Base-by-base conservation (phyloP, 371 early-diverging fungal genomes). In the Nosema muscidifuracis region DNA sequence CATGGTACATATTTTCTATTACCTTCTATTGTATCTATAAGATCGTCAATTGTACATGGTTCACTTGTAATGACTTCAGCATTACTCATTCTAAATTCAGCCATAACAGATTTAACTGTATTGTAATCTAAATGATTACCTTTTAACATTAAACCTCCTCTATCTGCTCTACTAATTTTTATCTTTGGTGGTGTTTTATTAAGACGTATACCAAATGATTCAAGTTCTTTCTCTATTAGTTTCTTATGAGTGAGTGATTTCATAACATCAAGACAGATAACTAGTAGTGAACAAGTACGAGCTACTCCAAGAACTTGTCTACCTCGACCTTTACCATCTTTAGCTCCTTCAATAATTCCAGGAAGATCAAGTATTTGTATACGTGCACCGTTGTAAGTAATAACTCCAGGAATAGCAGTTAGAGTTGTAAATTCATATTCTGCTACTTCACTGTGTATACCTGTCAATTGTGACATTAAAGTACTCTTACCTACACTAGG, bases 281-380 rank as follows among this genome's bases (percentile, higher is more conserved):
- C 86, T 69, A 98, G 86, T 73, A 98, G 80, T 80, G 94, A 94
- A 18, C 95, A 92, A 2, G 99, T 96, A 67, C 93, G 88, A 16
- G 97, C 97, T 2, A 94, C 93, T 34, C 93, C 92, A 77, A 91
- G 87, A 30, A 95, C 97, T 70, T 85, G 85, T 80, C 91, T 87
- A 83, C 99, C 99, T 83, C 98, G 89, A 81, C 99, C 99, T 80
- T 94, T 94, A 68, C 97, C 97, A 80, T 95, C 93, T 74, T 94
- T 89, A 63, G 99, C 99, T 67, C 98, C 99, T 82, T 96, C 96
- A 74, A 99, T 94, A 85, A 99, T 95, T 67, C 95, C 95, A 4
- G 95, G 95, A 38, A 89, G 70, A 85, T 89, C 88, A 0, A 89
- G 81, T 36, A 88, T 85, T 85, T 99, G 98, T 69, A 99, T 93